phyloP scores from a whole-genome alignment of 495 filamentous ascomycete species.

The Niebla homalea region DNA sequence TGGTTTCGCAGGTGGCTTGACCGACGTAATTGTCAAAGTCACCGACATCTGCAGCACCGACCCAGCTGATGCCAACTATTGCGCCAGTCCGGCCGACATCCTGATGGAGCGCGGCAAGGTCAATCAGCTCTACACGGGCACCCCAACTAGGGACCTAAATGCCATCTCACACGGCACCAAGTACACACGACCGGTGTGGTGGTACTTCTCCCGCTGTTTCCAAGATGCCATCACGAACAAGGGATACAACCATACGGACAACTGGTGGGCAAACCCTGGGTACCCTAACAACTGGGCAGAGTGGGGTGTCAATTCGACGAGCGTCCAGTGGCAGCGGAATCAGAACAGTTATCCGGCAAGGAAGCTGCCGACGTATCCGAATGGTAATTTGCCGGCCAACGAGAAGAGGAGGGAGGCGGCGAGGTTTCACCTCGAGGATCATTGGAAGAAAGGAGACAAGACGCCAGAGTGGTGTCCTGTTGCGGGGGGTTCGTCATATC shows the following conservation, averaged over 20 bases:
- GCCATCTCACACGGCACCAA: neutral
- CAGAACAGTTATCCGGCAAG: neutral
- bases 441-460: neutral
- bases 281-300: conserved; percentile 1
- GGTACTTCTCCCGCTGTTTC: conserved; percentile 9
- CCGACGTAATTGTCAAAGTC: conserved; percentile 9
- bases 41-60: conserved; percentile 10
- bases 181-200: conserved; percentile 7
- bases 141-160: neutral
- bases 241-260: conserved; percentile 1
- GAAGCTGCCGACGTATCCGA: neutral
- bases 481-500: neutral
- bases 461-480: neutral
- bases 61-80: conserved; percentile 6
- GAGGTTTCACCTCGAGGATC: neutral
- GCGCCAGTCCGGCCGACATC: conserved; percentile 10
- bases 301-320: neutral
- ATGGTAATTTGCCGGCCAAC: neutral
- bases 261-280: conserved; percentile 1
- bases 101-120: conserved; percentile 8
- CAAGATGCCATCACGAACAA: conserved; percentile 7
- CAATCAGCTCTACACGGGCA: neutral
- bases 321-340: neutral
- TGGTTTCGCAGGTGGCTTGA: neutral
- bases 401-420: neutral